Conservation (phyloP, 2,329 filamentous ascomycete species). For the Pleomassaria siparia region DNA sequence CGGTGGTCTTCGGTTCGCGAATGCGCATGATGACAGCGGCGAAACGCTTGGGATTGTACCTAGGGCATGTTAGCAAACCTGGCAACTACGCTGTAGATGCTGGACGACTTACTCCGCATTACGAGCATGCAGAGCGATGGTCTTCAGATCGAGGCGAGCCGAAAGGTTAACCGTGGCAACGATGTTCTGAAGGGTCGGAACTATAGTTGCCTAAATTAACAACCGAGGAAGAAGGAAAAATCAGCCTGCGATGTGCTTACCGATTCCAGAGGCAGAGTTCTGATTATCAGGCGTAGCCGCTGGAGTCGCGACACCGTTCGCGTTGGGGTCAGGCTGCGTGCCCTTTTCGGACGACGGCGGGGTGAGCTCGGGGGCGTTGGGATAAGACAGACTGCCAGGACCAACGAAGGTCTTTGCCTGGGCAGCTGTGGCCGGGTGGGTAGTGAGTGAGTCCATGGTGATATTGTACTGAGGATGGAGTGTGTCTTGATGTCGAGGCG, state of each 20-base stretch:
- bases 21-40: conserved; percentile 99
- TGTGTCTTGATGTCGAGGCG: conserved; percentile 29
- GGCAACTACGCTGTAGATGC: background rate
- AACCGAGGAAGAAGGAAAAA: conserved; percentile 33
- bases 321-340: conserved; percentile 53
- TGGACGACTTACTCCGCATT: conserved; percentile 81
- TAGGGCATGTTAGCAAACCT: background rate
- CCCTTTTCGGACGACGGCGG: conserved; percentile 75
- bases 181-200: conserved; percentile 72
- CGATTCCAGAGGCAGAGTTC: conserved; percentile 73
- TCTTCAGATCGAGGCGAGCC: conserved; percentile 98
- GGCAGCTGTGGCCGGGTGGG: conserved; percentile 85
- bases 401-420: conserved; percentile 94
- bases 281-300: conserved; percentile 86
- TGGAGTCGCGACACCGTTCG: conserved; percentile 79
- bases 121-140: conserved; percentile 94
- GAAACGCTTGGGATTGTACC: conserved; percentile 89
- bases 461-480: background rate
- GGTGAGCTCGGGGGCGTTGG: conserved; percentile 77
- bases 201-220: conserved; percentile 4
- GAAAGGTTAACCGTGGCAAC: conserved; percentile 98
- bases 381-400: conserved; percentile 88
- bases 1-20: conserved; percentile 97
- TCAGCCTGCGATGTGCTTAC: conserved; percentile 70
- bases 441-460: conserved; percentile 82